Evolutionary conservation across 2,329 filamentous ascomycete genomes (phyloP).

Genomic region (Trichoderma endophyticum): DNA sequence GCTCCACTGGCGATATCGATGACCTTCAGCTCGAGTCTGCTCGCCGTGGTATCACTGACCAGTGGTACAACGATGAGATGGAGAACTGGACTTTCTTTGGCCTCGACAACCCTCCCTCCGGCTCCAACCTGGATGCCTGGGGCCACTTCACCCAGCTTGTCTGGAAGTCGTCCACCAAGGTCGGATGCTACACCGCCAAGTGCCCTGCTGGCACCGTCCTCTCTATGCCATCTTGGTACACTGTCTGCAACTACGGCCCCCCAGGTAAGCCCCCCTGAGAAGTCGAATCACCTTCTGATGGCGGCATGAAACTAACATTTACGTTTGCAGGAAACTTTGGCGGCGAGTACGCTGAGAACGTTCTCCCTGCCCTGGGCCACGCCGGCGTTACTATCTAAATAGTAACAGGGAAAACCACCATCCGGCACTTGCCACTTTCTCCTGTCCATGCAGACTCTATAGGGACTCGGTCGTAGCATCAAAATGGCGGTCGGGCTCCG

Average conservation of each 20-base stretch:
- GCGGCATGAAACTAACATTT: not conserved
- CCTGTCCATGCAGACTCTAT: conserved; percentile 13
- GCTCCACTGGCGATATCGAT: conserved; percentile 38
- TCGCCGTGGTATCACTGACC: conserved; percentile 67
- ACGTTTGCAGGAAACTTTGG: conserved; percentile 47
- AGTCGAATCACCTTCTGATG: not conserved
- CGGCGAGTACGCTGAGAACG: conserved; percentile 50
- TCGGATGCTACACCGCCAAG: conserved; percentile 66
- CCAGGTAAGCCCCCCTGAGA: conserved; percentile 54
- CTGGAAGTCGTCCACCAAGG: conserved; percentile 38
- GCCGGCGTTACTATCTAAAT: conserved; percentile 28
- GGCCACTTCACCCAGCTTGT: conserved; percentile 52
- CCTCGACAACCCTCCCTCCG: conserved; percentile 51
- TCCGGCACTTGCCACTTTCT: conserved; percentile 16
- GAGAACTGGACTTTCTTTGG: conserved; percentile 59
- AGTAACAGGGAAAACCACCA: not conserved
- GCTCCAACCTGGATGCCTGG: conserved; percentile 61
- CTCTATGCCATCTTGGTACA: conserved; percentile 62
- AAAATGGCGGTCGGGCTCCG: conserved; percentile 7
- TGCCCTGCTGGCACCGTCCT: conserved; percentile 51
- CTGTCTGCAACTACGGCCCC: conserved; percentile 83
- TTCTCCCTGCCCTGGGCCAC: conserved; percentile 38
- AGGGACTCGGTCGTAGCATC: conserved; percentile 14
- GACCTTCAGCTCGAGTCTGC: conserved; percentile 50
- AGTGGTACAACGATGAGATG: conserved; percentile 87